Evolutionary conservation across 345 rosid genomes (phyloP), one percentile per base, ranked within the genome.

Genomic region (Ceriops tagal): DNA sequence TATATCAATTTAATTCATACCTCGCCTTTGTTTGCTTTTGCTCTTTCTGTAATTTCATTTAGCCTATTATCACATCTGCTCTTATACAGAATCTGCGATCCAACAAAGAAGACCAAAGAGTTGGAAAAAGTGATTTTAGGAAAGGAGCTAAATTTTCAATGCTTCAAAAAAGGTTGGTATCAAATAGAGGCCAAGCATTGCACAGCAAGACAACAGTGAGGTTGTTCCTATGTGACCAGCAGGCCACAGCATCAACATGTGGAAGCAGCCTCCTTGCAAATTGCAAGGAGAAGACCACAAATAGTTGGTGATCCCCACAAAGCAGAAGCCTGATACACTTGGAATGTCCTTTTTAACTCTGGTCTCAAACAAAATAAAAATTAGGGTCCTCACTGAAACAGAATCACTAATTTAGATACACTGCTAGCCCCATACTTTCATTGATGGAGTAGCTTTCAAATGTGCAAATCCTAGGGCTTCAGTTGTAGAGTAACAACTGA

Each of bases 11-110:
- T 61, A 67, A 67, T 65, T 60, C 62, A 58, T 82, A 95, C 99
- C 97, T 95, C 99, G 35, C 87, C 89, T 83, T 87, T 95, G 73
- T 95, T 96, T 74, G 97, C 90, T 24, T 81, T 70, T 75, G 93
- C 99, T 81, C 96, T 90, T 79, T 95, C 99, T 0, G 88, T 86
- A 73, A 95, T 95, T 78, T 95, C 99, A 83, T 95, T 92, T 70
- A 92, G 80, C 77, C 89, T 87, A 80, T 88, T 95, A 75, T 92
- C 99, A 73, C 99, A 95, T 82, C 99, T 89, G 80, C 96, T 95
- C 81, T 85, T 95, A 77, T 87, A 92, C 31, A 95, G 75, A 79
- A 95, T 93, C 97, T 92, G 80, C 69, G 11, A 58, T 10, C 20
- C 18, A 61, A 30, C 27, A 46, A 62, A 39, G 24, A 51, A 30